Evolutionary conservation across 2,329 filamentous ascomycete genomes (phyloP).

Genomic region (Dactylellina sp.): DNA sequence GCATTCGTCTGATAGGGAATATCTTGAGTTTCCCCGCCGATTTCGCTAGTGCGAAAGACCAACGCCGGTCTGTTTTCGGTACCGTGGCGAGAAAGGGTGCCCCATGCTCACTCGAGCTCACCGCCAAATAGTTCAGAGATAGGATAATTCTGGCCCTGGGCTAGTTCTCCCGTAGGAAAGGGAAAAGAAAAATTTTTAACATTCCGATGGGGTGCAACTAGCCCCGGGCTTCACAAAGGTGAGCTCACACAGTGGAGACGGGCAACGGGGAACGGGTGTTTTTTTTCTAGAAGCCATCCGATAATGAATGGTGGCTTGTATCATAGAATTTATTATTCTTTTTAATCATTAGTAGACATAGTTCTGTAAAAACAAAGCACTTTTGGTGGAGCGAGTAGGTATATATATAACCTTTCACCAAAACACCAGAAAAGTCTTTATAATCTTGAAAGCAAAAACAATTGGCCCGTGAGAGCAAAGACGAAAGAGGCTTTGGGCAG

Average conservation of each 20-base stretch:
- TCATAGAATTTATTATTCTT: conserved; percentile 23
- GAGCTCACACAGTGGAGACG: conserved; percentile 3
- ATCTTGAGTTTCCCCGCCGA: conserved; percentile 37
- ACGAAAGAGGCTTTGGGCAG: not conserved
- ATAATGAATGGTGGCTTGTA: not conserved
- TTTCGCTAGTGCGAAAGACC: conserved; percentile 48
- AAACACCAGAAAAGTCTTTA: not conserved
- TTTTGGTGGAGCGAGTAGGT: not conserved
- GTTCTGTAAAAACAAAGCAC: not conserved
- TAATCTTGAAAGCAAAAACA: conserved; percentile 1
- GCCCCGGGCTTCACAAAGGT: not conserved
- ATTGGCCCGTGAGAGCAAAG: not conserved
- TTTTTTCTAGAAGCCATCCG: conserved; percentile 4
- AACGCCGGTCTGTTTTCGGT: conserved; percentile 37
- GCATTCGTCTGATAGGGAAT: conserved; percentile 36
- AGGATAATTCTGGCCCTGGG: conserved; percentile 27
- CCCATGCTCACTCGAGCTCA: conserved; percentile 7
- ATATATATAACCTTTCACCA: not conserved
- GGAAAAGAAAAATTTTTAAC: conserved; percentile 25
- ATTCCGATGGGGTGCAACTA: conserved; percentile 22
- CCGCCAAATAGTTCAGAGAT: conserved; percentile 24
- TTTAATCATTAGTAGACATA: conserved; percentile 34
- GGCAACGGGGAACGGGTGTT: not conserved
- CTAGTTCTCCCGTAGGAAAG: conserved; percentile 5
- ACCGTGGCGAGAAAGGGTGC: conserved; percentile 16